These are phyloP conservation scores for Elsinoe australis DNA, from an alignment of 2,329 filamentous ascomycete species.

Conservation along the genomic window DNA sequence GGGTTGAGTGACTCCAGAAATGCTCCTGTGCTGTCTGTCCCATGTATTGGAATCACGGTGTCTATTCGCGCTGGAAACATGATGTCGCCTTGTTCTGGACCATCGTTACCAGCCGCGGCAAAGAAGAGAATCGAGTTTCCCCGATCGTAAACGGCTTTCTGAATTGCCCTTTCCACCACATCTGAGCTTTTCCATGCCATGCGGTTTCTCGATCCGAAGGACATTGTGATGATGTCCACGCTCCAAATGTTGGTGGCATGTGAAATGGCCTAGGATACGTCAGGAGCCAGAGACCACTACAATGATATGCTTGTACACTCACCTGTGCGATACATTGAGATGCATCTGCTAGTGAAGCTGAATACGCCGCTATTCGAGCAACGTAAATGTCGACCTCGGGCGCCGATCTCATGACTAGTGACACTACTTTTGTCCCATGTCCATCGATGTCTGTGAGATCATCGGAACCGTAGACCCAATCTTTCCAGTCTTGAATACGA, in stretches of 20 bases:
- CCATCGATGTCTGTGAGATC: not conserved
- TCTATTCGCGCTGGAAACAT: not conserved
- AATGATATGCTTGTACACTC: not conserved
- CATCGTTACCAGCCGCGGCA: slow-evolving; percentile 1
- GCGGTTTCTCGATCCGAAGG: too few relatives aligned
- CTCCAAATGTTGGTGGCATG: not conserved
- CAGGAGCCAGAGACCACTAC: not conserved
- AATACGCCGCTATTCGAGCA: not conserved
- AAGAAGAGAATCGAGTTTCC: slow-evolving; percentile 10
- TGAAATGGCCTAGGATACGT: not conserved
- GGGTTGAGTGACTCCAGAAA: not conserved
- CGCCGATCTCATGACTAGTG: not conserved
- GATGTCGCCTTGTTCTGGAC: not conserved
- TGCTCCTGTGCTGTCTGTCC: not conserved
- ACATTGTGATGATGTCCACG: slow-evolving; percentile 1
- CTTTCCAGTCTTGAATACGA: not conserved
- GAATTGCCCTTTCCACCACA: too few relatives aligned
- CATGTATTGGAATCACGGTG: not conserved
- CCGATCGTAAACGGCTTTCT: too few relatives aligned
- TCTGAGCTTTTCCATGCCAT: too few relatives aligned
- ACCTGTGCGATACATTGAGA: not conserved
- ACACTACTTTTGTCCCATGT: not conserved
- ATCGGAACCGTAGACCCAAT: not conserved
- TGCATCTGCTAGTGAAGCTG: not conserved
- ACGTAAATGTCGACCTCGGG: not conserved